Conservation (phyloP, 192 early-diverging fungal genomes). For the Podila epigama region DNA sequence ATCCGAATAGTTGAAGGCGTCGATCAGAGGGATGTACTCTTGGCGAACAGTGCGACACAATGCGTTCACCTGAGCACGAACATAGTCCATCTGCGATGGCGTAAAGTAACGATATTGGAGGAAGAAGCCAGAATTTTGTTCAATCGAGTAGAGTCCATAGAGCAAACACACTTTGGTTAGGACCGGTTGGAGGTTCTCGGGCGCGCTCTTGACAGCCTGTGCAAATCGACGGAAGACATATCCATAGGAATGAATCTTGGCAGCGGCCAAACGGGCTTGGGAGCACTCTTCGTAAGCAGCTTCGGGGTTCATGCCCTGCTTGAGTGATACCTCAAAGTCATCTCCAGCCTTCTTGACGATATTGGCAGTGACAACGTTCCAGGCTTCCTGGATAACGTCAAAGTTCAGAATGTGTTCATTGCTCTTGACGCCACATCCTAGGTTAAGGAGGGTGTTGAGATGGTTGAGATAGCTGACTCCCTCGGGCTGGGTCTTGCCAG, state of each 20-base stretch:
- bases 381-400: conserved; percentile 75
- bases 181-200: conserved; percentile 64
- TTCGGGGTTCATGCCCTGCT: conserved; percentile 73
- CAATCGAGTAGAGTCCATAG: conserved; percentile 83
- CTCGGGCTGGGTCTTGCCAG: conserved; percentile 76
- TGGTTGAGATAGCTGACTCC: conserved; percentile 80
- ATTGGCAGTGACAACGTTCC: conserved; percentile 80
- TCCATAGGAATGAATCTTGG: conserved; percentile 81
- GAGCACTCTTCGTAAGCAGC: conserved; percentile 87
- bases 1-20: conserved; percentile 87
- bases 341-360: conserved; percentile 83
- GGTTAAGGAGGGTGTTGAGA: conserved; percentile 54
- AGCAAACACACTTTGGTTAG: conserved; percentile 75
- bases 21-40: conserved; percentile 82
- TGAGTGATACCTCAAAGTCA: conserved; percentile 73
- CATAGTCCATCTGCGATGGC: conserved; percentile 69
- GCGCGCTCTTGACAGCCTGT: conserved; percentile 70
- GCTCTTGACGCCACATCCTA: conserved; percentile 57
- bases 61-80: conserved; percentile 68
- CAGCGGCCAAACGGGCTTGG: conserved; percentile 78
- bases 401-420: conserved; percentile 59
- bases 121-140: conserved; percentile 83
- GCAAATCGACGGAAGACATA: conserved; percentile 86
- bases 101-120: conserved; percentile 84
- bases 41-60: conserved; percentile 73